Evolutionary conservation across 2,329 filamentous ascomycete species (phyloP).

Genomic region (Ramichloridium luteum): DNA sequence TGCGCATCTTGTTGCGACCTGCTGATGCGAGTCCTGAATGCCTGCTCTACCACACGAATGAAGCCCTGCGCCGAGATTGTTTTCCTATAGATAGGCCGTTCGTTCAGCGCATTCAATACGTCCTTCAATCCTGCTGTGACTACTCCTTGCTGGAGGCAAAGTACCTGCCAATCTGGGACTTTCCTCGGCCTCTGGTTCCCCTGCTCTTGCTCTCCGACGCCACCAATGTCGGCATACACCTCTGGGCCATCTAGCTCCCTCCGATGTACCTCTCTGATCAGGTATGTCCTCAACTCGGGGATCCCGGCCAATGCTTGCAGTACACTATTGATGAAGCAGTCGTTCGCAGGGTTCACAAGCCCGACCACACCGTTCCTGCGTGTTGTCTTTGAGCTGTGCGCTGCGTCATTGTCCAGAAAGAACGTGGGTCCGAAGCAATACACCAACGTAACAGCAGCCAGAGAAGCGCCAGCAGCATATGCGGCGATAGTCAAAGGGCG

Average conservation of each 20-base stretch:
- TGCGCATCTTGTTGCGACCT: constrained; percentile 95
- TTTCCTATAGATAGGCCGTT: constrained; percentile 85
- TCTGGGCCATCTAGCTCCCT: constrained; percentile 65
- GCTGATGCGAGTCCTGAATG: constrained; percentile 83
- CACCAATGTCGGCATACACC: constrained; percentile 53
- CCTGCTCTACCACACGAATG: constrained; percentile 67
- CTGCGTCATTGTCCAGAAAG: constrained; percentile 73
- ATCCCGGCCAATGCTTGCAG: constrained; percentile 86
- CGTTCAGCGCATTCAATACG: constrained; percentile 83
- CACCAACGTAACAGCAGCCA: constrained; percentile 86
- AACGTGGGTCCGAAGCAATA: constrained; percentile 98
- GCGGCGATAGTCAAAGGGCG: constrained; percentile 73
- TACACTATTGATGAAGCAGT: constrained; percentile 74
- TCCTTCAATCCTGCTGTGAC: constrained; percentile 84
- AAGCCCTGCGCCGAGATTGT: constrained; percentile 82
- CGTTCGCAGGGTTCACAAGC: constrained; percentile 81
- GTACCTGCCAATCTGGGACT: constrained; percentile 35
- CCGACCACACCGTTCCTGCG: constrained; percentile 84
- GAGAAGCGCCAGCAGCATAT: constrained; percentile 88
- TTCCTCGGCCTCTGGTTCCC: constrained; percentile 36
- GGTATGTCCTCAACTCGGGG: constrained; percentile 75
- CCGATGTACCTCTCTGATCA: constrained; percentile 83
- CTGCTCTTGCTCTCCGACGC: constrained; percentile 48
- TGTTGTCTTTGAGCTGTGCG: constrained; percentile 40
- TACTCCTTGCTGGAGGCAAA: constrained; percentile 61